These are phyloP conservation scores for Spinellus fusiger DNA, from an alignment of 192 early-diverging fungal genomes.

Conservation along the genomic window DNA sequence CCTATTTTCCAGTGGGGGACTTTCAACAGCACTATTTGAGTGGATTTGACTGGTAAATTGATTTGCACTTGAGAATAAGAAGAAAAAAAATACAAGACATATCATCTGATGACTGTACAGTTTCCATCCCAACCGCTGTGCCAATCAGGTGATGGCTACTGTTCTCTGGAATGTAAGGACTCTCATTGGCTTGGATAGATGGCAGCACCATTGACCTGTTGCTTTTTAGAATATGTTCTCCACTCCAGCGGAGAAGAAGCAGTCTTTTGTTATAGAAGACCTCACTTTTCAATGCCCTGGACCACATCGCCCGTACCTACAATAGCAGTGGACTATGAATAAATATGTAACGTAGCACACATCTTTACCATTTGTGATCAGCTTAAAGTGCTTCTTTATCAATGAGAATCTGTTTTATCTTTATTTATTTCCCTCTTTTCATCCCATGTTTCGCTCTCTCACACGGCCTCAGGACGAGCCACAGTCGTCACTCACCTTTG, in stretches of 20 bases:
- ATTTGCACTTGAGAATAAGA: no score
- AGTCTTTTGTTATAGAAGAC: slow-evolving; percentile 24
- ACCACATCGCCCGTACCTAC: slow-evolving; percentile 24
- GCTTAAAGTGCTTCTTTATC: neutral
- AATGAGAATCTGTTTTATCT: neutral
- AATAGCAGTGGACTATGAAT: slow-evolving; percentile 14
- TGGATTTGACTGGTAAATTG: slow-evolving; percentile 43
- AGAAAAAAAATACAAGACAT: neutral
- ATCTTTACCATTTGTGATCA: neutral
- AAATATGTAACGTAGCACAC: neutral
- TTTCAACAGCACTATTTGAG: slow-evolving; percentile 47
- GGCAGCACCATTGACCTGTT: neutral
- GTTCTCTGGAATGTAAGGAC: slow-evolving; percentile 46
- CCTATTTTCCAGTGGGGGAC: slow-evolving; percentile 34
- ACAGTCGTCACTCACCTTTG: slow-evolving; percentile 13
- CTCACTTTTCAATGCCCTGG: slow-evolving; percentile 39
- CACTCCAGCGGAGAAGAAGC: slow-evolving; percentile 21
- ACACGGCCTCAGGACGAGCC: slow-evolving; percentile 1
- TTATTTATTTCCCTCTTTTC: neutral
- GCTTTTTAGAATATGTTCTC: slow-evolving; percentile 43
- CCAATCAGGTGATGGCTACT: slow-evolving; percentile 48
- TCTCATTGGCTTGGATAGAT: neutral
- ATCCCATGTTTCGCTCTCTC: neutral
- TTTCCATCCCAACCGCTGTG: slow-evolving; percentile 53
- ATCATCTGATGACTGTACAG: slow-evolving; percentile 20